These are phyloP conservation scores for Aspergillus ibericus DNA, from an alignment of 2,329 filamentous ascomycete species.

Conservation along the genomic window DNA sequence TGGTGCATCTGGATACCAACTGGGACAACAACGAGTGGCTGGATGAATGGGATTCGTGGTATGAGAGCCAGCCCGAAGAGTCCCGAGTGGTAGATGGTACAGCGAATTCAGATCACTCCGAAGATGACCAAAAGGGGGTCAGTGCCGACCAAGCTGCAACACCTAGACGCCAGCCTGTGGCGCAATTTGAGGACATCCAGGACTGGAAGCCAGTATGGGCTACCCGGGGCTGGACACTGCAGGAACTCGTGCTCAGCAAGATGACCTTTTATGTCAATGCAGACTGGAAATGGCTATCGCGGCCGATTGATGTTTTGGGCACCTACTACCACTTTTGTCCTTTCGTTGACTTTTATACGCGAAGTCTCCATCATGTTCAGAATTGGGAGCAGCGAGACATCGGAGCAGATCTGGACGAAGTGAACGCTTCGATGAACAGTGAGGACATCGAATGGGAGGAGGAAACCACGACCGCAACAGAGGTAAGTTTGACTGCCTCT, in stretches of 20 bases:
- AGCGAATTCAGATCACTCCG: neutral
- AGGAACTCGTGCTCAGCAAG: conserved; percentile 33
- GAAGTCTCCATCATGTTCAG: neutral
- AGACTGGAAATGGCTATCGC: conserved; percentile 27
- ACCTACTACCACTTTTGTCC: conserved; percentile 33
- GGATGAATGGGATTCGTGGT: conserved; percentile 8
- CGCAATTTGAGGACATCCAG: neutral
- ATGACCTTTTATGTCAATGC: conserved; percentile 37
- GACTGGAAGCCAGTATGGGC: conserved; percentile 15
- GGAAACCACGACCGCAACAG: neutral
- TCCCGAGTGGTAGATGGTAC: too few species aligned
- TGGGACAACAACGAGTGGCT: conserved; percentile 6
- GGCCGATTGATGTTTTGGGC: conserved; percentile 32
- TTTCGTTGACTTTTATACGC: conserved; percentile 21
- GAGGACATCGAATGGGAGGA: neutral
- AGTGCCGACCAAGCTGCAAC: neutral
- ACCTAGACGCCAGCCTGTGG: neutral
- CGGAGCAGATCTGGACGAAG: neutral
- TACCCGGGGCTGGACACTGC: conserved; percentile 24
- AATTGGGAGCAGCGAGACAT: neutral
- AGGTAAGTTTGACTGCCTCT: neutral
- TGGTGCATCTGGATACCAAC: conserved; percentile 19
- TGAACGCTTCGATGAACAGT: neutral
- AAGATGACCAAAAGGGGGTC: neutral
- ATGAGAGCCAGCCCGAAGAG: neutral